Percentiles rank a stretch among this genome's conserved stretches.
Conservation (phyloP, 202 grass and related monocot species). For the Carex sylvatica region DNA sequence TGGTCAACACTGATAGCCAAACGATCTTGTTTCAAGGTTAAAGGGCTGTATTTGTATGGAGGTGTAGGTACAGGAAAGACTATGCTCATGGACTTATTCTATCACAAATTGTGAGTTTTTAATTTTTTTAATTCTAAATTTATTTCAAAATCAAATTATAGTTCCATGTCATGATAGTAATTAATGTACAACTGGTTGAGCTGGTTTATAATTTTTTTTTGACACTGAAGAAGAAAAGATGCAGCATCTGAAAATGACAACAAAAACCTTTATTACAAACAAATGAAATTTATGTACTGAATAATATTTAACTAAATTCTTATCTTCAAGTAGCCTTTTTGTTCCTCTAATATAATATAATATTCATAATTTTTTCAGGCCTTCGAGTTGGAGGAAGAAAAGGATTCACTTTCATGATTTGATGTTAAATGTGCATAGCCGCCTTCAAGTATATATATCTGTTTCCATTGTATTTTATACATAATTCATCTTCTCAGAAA, state of each 20-base stretch:
- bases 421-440: conserved; percentile 94
- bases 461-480: not conserved
- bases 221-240: not conserved
- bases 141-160: not conserved
- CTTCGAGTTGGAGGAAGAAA: conserved; percentile 90
- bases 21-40: conserved; percentile 46
- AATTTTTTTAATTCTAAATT: not conserved
- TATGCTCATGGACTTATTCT: conserved; percentile 95
- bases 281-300: not conserved
- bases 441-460: conserved; percentile 66
- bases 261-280: not conserved
- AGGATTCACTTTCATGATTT: conserved; percentile 96
- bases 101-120: conserved; percentile 75
- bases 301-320: not conserved
- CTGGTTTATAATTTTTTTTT: not conserved
- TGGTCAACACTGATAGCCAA: conserved; percentile 71
- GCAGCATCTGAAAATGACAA: not conserved
- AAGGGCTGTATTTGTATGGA: conserved; percentile 80
- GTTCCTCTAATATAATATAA: conserved; percentile 11
- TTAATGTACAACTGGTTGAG: not conserved
- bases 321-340: not conserved
- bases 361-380: conserved; percentile 33
- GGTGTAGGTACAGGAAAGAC: conserved; percentile 91
- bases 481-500: not conserved
- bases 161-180: not conserved